Evolutionary conservation across 192 early-diverging fungal species (phyloP).

Genomic region (Helicostylum pulchrum): DNA sequence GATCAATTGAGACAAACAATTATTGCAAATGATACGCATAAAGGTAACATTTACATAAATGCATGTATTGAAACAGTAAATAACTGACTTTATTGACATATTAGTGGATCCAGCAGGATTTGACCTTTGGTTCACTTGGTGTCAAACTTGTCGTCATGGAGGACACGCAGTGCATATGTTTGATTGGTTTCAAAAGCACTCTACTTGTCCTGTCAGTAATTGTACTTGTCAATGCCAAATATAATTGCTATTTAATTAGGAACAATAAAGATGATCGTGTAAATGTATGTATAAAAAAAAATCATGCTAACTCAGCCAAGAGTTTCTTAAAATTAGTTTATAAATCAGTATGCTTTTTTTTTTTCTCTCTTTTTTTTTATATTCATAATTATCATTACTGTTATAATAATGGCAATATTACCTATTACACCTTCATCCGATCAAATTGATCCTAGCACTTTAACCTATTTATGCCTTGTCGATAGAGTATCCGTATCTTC

Average conservation of each 20-base stretch:
- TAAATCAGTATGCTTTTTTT: neutral
- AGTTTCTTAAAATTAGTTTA: neutral
- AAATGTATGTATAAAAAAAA: neutral
- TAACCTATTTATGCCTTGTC: slow-evolving; percentile 1
- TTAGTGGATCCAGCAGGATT: slow-evolving; percentile 58
- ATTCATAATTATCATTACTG: neutral
- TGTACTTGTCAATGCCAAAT: slow-evolving; percentile 73
- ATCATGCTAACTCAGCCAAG: neutral
- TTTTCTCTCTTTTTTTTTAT: neutral
- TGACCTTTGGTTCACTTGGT: slow-evolving; percentile 98
- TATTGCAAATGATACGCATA: slow-evolving; percentile 22
- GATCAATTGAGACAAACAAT: slow-evolving; percentile 51
- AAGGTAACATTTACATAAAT: slow-evolving; percentile 10
- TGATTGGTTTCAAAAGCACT: slow-evolving; percentile 87
- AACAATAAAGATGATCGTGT: neutral
- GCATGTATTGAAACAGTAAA: too few species aligned
- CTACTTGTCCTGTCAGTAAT: slow-evolving; percentile 87
- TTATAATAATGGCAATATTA: neutral
- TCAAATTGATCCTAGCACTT: neutral
- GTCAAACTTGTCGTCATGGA: slow-evolving; percentile 95
- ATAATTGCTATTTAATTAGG: slow-evolving; percentile 3
- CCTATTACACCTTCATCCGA: neutral
- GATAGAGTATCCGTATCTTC: slow-evolving; percentile 15
- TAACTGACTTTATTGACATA: neutral
- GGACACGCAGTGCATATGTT: slow-evolving; percentile 89